Evolutionary conservation across 176 grass and related monocot species (phyloP).

Genomic region (Aegilops sharonensis): DNA sequence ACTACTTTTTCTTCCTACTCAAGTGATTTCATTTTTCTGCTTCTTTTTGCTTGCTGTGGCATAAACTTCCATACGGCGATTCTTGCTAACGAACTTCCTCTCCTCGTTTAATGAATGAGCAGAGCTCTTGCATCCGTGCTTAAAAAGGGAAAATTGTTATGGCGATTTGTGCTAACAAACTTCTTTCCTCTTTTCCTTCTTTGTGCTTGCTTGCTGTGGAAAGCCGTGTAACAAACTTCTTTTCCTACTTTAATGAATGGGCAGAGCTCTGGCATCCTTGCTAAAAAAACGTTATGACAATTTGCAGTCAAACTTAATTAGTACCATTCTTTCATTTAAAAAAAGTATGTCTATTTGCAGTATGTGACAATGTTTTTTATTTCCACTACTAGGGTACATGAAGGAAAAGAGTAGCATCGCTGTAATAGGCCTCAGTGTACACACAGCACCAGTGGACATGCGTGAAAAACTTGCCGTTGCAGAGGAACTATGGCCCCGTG

Average conservation of each 20-base stretch:
- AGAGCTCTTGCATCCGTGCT: background rate
- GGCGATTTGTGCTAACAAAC: background rate
- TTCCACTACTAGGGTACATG: slow-evolving; percentile 74
- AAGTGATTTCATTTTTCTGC: background rate
- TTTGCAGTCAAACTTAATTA: background rate
- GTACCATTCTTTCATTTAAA: background rate
- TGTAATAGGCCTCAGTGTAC: slow-evolving; percentile 91
- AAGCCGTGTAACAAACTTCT: background rate
- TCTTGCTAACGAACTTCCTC: background rate
- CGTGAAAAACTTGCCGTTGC: slow-evolving; percentile 92
- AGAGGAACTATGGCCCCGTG: slow-evolving; percentile 84
- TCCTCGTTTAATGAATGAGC: background rate
- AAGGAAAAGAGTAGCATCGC: slow-evolving; percentile 95
- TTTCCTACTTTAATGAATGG: background rate
- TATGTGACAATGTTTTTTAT: slow-evolving; percentile 32
- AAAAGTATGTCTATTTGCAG: background rate
- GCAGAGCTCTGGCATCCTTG: background rate
- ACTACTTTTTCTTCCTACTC: background rate
- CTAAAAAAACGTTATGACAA: background rate
- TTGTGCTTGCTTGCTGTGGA: background rate
- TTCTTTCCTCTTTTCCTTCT: background rate
- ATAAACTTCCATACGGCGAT: background rate
- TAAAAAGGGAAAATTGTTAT: background rate
- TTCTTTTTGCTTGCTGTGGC: background rate
- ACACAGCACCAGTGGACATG: slow-evolving; percentile 94